Evolutionary conservation across 768 basidiomycete genomes (phyloP).

Genomic region (Phlebiopsis gigantea): DNA sequence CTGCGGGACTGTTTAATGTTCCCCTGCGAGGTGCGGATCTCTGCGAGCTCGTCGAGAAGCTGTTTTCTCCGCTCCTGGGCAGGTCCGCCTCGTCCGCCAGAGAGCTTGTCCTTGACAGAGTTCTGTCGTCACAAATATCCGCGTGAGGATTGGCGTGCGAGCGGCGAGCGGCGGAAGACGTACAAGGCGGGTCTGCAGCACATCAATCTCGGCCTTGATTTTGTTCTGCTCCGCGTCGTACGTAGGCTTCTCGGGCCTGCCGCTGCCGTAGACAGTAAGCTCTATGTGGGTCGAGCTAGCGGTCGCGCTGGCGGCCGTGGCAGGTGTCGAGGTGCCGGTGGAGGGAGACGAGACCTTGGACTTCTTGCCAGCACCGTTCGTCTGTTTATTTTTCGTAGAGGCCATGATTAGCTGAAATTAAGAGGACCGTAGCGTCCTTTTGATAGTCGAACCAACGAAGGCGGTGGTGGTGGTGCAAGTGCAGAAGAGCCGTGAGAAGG

Average conservation of each 20-base stretch:
- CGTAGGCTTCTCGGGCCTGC: slow-evolving; percentile 75
- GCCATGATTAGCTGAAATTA: slow-evolving; percentile 22
- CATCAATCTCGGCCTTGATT: slow-evolving; percentile 81
- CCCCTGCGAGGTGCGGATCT: slow-evolving; percentile 74
- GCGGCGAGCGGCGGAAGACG: slow-evolving; percentile 28
- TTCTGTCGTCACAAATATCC: slow-evolving; percentile 36
- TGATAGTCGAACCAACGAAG: slow-evolving; percentile 4
- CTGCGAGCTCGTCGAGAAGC: slow-evolving; percentile 78
- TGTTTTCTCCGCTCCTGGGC: slow-evolving; percentile 66
- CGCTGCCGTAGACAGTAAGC: slow-evolving; percentile 28
- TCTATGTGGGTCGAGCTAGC: slow-evolving; percentile 17
- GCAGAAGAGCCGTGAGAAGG: slow-evolving; percentile 11
- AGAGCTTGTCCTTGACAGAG: slow-evolving; percentile 72
- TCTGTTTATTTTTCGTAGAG: slow-evolving; percentile 48
- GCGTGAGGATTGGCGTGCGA: not conserved
- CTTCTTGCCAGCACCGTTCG: slow-evolving; percentile 34
- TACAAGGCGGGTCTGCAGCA: slow-evolving; percentile 74
- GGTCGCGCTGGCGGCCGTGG: slow-evolving; percentile 25
- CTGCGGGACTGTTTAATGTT: slow-evolving; percentile 62
- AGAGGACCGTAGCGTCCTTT: slow-evolving; percentile 19
- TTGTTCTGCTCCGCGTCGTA: slow-evolving; percentile 83
- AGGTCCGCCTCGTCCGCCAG: slow-evolving; percentile 51
- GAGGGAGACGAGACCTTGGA: slow-evolving; percentile 37
- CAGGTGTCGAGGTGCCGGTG: slow-evolving; percentile 32
- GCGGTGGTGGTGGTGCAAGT: slow-evolving; percentile 7